Evolutionary conservation across 1,139 yeast genomes (phyloP).

Genomic region (Nakaseomyces uthaithaninus): DNA sequence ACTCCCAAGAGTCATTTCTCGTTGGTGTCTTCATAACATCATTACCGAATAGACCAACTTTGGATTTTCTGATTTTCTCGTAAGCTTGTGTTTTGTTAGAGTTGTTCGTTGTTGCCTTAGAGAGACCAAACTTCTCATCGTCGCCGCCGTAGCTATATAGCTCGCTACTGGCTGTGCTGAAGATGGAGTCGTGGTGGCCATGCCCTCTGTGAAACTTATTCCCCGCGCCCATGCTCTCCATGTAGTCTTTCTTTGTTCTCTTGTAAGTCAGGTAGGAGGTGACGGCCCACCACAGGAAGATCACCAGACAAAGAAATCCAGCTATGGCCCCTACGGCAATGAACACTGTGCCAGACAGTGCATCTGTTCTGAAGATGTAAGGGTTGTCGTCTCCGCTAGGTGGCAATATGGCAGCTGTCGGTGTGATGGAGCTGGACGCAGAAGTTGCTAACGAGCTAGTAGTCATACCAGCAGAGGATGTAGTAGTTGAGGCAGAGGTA

Average conservation of each 20-base stretch:
- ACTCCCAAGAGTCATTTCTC: slow-evolving; percentile 12
- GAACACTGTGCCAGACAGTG: slow-evolving; percentile 70
- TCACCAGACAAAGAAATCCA: slow-evolving; percentile 35
- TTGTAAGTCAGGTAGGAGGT: slow-evolving; percentile 17
- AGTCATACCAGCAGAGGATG: slow-evolving; percentile 29
- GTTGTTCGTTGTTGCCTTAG: background rate
- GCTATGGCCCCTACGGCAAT: slow-evolving; percentile 69
- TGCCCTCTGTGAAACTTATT: background rate
- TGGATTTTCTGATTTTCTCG: slow-evolving; percentile 3
- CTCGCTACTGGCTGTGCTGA: slow-evolving; percentile 5
- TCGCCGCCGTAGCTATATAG: slow-evolving; percentile 4
- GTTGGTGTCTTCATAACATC: slow-evolving; percentile 3
- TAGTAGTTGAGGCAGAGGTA: slow-evolving; percentile 20
- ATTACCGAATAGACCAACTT: slow-evolving; percentile 4
- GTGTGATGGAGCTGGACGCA: background rate
- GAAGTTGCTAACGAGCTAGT: background rate
- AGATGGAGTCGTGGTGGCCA: slow-evolving; percentile 1
- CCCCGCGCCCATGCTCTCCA: slow-evolving; percentile 10
- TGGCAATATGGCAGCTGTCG: slow-evolving; percentile 48
- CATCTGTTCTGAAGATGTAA: slow-evolving; percentile 39
- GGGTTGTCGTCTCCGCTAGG: slow-evolving; percentile 59
- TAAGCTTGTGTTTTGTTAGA: background rate
- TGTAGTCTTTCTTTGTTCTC: slow-evolving; percentile 12
- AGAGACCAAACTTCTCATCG: slow-evolving; percentile 3
- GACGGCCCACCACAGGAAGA: slow-evolving; percentile 23